Conservation (phyloP, 2,329 filamentous ascomycete species). For the Alternaria dauci region DNA sequence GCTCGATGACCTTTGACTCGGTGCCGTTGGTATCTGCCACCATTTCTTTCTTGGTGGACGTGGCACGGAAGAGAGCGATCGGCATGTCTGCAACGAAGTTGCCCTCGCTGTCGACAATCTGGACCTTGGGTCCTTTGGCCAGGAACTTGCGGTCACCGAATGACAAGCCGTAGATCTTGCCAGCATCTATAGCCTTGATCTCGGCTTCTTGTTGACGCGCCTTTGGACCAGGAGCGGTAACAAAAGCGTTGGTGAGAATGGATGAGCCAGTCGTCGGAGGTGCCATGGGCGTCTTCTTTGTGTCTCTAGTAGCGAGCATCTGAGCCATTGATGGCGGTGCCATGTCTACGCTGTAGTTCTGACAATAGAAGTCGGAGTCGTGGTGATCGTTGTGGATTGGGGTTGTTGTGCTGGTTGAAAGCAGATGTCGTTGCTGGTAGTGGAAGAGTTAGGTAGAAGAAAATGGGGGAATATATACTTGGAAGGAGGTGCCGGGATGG, state of each 20-base stretch:
- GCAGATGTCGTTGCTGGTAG: neutral
- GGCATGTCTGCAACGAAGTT: neutral
- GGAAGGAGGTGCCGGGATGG: neutral
- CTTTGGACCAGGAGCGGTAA: neutral
- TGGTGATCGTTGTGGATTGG: neutral
- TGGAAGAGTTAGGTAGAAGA: neutral
- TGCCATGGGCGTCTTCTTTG: neutral
- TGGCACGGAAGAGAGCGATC: neutral
- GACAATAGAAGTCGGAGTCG: too few species aligned
- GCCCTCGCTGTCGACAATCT: neutral
- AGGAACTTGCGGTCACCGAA: constrained; percentile 4
- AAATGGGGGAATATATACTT: neutral
- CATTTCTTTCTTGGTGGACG: neutral
- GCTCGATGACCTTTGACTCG: neutral
- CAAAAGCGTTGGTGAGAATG: neutral
- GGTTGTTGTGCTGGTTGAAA: neutral
- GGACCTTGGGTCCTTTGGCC: neutral
- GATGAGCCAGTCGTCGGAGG: neutral
- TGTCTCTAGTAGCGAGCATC: neutral
- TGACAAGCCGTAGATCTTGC: constrained; percentile 2
- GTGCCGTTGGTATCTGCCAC: neutral
- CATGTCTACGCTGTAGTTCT: accelerated
- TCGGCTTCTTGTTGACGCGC: neutral
- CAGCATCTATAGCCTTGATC: neutral
- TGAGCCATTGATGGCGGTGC: neutral